Percentiles rank a stretch among this genome's conserved stretches.
phyloP scores from a whole-genome alignment of 2,329 filamentous ascomycete genomes.

The Macrophomina pseudophaseolina region DNA sequence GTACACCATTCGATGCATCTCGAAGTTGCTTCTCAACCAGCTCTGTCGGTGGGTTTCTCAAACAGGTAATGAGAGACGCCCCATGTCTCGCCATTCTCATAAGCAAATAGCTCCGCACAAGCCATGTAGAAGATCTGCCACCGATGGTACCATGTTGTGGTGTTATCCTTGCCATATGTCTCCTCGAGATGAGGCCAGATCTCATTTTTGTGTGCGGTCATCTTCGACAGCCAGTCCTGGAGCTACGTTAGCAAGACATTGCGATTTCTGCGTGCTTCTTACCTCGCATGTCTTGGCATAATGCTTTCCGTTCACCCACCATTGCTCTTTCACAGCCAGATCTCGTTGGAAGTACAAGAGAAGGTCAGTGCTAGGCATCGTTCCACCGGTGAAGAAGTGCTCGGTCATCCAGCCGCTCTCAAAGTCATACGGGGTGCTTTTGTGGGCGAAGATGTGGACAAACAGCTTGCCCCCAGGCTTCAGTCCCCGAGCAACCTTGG shows the following conservation, averaged over 20 bases:
- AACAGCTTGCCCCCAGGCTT: conserved; percentile 70
- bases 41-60: conserved; percentile 54
- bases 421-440: conserved; percentile 70
- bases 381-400: conserved; percentile 75
- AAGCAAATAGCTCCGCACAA: conserved; percentile 72
- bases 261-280: conserved; percentile 29
- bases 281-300: conserved; percentile 74
- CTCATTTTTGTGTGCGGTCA: conserved; percentile 62
- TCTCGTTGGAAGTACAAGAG: conserved; percentile 70
- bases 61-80: conserved; percentile 71
- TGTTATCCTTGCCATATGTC: conserved; percentile 67
- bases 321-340: conserved; percentile 65
- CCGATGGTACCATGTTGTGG: conserved; percentile 68
- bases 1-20: neutral
- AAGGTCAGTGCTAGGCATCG: conserved; percentile 71
- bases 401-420: conserved; percentile 76
- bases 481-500: conserved; percentile 64
- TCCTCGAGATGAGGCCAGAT: conserved; percentile 69
- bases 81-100: conserved; percentile 69
- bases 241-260: neutral
- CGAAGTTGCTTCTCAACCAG: neutral
- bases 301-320: conserved; percentile 73
- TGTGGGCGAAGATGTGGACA: conserved; percentile 71
- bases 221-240: conserved; percentile 35
- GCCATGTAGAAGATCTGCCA: conserved; percentile 78